A percentile compares a stretch with the other conserved stretches of the same genome.
Conservation (phyloP, 2,329 filamentous ascomycete genomes). For the Penicillium sp. region DNA sequence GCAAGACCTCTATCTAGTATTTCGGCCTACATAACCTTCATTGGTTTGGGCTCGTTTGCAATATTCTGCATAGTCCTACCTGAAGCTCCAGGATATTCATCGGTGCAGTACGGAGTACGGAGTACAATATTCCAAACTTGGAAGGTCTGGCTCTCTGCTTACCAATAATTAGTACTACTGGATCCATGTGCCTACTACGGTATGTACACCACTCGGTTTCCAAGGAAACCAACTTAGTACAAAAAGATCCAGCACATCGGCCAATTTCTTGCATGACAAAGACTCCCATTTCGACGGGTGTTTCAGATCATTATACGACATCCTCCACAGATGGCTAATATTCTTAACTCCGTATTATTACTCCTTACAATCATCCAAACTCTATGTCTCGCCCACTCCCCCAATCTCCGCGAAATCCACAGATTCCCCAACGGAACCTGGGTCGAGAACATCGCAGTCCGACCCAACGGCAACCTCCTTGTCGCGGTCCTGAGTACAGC, state of each 20-base stretch:
- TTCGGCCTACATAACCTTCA: no score
- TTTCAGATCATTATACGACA: background rate
- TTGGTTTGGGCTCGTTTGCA: no score
- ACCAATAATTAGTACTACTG: background rate
- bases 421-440: slow-evolving; percentile 30
- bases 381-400: background rate
- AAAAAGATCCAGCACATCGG: background rate
- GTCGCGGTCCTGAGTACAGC: slow-evolving; percentile 21
- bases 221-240: background rate
- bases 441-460: slow-evolving; percentile 36
- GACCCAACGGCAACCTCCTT: slow-evolving; percentile 33
- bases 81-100: no score
- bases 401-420: slow-evolving; percentile 9
- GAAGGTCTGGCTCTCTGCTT: background rate
- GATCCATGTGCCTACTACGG: background rate
- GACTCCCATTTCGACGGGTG: background rate
- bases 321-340: background rate
- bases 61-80: no score
- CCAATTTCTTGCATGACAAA: background rate
- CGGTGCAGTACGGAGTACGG: no score
- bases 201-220: background rate
- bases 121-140: no score
- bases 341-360: background rate
- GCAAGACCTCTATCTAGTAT: background rate
- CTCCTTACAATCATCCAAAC: background rate